phyloP scores from a whole-genome alignment of 371 early-diverging fungal species.

The Syncephalis fuscata region DNA sequence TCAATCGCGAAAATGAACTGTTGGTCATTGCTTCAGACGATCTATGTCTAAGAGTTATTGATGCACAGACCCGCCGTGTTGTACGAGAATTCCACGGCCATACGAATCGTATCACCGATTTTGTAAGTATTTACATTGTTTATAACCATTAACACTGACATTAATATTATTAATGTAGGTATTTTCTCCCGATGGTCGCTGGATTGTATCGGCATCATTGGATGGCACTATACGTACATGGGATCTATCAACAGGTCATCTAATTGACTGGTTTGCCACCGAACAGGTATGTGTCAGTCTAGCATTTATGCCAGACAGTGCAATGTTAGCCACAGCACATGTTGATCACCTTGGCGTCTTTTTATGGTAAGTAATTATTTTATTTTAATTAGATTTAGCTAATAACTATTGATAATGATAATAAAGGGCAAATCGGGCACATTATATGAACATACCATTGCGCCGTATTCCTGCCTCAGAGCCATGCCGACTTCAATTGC shows the following conservation, averaged over 20 bases:
- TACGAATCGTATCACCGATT: constrained; percentile 66
- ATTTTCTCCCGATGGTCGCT: constrained; percentile 83
- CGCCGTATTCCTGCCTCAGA: constrained; percentile 42
- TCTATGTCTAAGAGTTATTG: constrained; percentile 66
- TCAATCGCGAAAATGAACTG: constrained; percentile 57
- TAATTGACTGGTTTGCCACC: constrained; percentile 69
- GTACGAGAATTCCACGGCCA: constrained; percentile 86
- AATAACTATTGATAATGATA: not conserved
- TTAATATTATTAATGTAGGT: constrained; percentile 17
- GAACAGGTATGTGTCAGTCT: constrained; percentile 66
- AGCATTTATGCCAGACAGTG: constrained; percentile 77
- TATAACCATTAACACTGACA: constrained; percentile 3
- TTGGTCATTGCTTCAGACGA: constrained; percentile 76
- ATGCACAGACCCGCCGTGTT: constrained; percentile 56
- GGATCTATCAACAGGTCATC: constrained; percentile 83
- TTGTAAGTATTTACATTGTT: constrained; percentile 24
- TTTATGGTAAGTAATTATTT: constrained; percentile 39
- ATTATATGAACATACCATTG: constrained; percentile 47
- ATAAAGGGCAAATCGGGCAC: constrained; percentile 43
- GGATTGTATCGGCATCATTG: constrained; percentile 69
- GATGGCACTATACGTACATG: constrained; percentile 85
- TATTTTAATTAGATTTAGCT: not conserved
- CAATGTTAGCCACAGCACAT: constrained; percentile 83
- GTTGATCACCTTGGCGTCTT: constrained; percentile 81
- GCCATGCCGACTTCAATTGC: constrained; percentile 23